Conservation (phyloP, 2,329 filamentous ascomycete genomes). For the Lecanicillium sp. region DNA sequence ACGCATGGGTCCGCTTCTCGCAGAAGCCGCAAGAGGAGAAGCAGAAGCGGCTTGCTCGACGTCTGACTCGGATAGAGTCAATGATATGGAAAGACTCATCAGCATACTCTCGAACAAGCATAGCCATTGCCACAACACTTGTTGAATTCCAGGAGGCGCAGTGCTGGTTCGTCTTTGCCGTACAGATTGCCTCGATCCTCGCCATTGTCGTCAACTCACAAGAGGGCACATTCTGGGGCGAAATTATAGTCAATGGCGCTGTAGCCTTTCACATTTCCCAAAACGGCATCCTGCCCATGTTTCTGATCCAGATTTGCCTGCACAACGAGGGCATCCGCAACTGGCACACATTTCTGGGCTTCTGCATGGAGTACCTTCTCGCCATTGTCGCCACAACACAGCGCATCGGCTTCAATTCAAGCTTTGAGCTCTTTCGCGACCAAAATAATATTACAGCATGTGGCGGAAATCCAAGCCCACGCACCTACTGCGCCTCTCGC, state of each 20-base stretch:
- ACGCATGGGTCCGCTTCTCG: constrained; percentile 23
- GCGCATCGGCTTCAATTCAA: constrained; percentile 24
- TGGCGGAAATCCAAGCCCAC: constrained; percentile 27
- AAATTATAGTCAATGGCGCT: constrained; percentile 28
- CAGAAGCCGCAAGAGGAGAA: constrained; percentile 16
- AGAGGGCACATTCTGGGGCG: constrained; percentile 30
- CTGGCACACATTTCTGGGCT: constrained; percentile 32
- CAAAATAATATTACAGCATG: constrained; percentile 23
- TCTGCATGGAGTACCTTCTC: constrained; percentile 28
- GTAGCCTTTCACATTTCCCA: constrained; percentile 28
- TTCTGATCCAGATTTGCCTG: constrained; percentile 27
- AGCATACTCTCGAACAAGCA: constrained; percentile 27
- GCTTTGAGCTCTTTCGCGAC: constrained; percentile 24
- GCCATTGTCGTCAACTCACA: constrained; percentile 31
- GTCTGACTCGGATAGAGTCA: constrained; percentile 24
- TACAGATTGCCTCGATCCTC: constrained; percentile 31
- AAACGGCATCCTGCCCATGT: constrained; percentile 29
- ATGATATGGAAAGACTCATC: constrained; percentile 29
- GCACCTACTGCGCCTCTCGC: constrained; percentile 28
- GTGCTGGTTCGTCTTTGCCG: constrained; percentile 30
- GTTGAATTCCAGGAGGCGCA: constrained; percentile 32
- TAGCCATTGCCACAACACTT: constrained; percentile 30
- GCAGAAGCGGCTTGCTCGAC: constrained; percentile 17
- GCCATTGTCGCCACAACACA: constrained; percentile 29
- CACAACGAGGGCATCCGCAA: constrained; percentile 31